These are phyloP conservation scores for Dryas integrifolia DNA, from an alignment of 331 rosid genomes.

Conservation along the genomic window DNA sequence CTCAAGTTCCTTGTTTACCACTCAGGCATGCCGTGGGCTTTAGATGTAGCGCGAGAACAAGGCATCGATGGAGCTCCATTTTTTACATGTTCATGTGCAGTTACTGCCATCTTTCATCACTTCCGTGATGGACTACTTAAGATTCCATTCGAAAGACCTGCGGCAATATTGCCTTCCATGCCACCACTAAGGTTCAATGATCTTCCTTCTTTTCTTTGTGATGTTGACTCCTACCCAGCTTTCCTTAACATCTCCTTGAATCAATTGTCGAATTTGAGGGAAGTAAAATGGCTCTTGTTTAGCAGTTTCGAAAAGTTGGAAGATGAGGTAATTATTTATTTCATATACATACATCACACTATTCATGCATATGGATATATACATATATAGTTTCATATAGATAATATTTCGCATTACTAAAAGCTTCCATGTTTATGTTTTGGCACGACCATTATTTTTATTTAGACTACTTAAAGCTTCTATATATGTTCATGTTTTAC, in stretches of 20 bases:
- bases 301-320: constrained; percentile 28
- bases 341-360: not conserved
- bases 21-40: constrained; percentile 19
- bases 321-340: constrained; percentile 1
- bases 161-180: not conserved
- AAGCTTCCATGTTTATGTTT: too few relatives aligned
- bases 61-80: constrained; percentile 26
- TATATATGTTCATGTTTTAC: too few relatives aligned
- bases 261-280: constrained; percentile 1
- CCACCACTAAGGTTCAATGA: constrained; percentile 19
- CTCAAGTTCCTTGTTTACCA: constrained; percentile 21
- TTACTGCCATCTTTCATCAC: constrained; percentile 17
- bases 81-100: constrained; percentile 17
- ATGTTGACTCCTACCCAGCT: not conserved
- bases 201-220: constrained; percentile 22
- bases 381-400: too few relatives aligned
- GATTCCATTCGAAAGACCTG: constrained; percentile 1
- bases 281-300: constrained; percentile 18
- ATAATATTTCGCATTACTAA: too few relatives aligned
- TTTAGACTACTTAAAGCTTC: too few relatives aligned
- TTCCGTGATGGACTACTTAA: constrained; percentile 9
- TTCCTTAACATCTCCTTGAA: not conserved
- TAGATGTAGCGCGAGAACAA: constrained; percentile 18
- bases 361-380: not conserved
- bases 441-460: too few relatives aligned